Evolutionary conservation across 2,329 filamentous ascomycete species (phyloP), one percentile per base, ranked within the genome.

Genomic region (Mollisia scopiformis): DNA sequence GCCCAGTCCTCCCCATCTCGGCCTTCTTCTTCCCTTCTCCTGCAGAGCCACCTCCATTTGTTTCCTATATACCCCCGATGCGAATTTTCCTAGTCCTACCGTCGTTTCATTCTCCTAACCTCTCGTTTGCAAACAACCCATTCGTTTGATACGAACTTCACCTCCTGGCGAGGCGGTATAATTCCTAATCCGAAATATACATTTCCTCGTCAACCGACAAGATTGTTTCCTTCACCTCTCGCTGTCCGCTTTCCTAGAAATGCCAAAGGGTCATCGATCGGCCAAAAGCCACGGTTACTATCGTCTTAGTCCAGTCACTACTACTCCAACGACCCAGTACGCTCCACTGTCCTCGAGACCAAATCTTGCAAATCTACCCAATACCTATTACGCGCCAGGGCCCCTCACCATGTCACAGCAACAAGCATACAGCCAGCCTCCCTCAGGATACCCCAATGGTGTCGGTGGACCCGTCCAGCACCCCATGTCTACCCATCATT

Each of bases 151-250:
- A 61, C 59, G 55, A 56, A 63, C 55, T 64, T 63, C 19, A n/a
- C 27, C 68, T 71, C 69, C 68, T 54, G 68, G 65, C 62, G 68
- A 68, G 69, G 69, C 58, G 51, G n/a, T 62, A 62, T 67, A 69
- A 66, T 68, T 55, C 57, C 57, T 65, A 69, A 69, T 65, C 65
- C 57, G 30, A 51, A 51, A 19, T 31, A 30, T 16, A 51, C n/a
- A n/a, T n/a, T n/a, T 35, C 49, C 49, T 51, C 49, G 30, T 31
- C 49, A n/a, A 30, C 49, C 47, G 6, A n/a, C 39, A 46, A 6
- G 3, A 39, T 27, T 30, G 50, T 31, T 13, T 28, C 43, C 55
- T 58, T 35, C 43, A n/a, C 35, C 25, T 37, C 19, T 47, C 21
- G 16, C 46, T 31, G 35, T 55, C 50, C 55, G 28, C 28, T 49